Conservation (phyloP, 495 filamentous ascomycete species). For the Lasiosphaeris hirsuta region DNA sequence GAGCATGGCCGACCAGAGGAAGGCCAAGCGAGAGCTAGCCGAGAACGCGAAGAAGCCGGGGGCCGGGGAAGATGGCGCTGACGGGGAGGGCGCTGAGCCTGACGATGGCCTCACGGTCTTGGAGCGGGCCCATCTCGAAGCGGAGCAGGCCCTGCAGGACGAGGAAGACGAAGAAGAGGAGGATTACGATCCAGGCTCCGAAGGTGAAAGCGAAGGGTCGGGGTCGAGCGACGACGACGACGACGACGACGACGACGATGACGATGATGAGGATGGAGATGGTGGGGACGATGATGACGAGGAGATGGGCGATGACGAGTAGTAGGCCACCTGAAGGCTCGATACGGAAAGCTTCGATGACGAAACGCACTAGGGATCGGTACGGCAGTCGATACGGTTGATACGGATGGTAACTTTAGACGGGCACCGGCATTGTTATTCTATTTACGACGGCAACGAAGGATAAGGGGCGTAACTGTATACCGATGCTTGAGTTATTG, state of each 20-base stretch:
- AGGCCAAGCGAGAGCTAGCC: conserved; percentile 63
- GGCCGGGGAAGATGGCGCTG: conserved; percentile 63
- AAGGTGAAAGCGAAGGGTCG: conserved; percentile 67
- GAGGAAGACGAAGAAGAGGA: conserved; percentile 85
- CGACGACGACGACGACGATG: conserved; percentile 46
- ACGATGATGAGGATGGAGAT: conserved; percentile 36
- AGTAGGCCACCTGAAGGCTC: neutral
- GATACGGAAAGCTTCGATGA: no score
- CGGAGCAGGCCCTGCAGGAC: conserved; percentile 52
- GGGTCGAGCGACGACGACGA: conserved; percentile 50
- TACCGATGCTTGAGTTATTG: no score
- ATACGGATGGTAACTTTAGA: no score
- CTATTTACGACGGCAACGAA: no score
- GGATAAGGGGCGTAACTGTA: no score
- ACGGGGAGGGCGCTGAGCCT: conserved; percentile 53
- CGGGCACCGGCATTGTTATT: no score
- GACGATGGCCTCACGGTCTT: conserved; percentile 62
- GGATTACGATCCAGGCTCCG: conserved; percentile 81
- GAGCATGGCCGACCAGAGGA: conserved; percentile 82
- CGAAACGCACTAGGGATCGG: no score
- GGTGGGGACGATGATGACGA: conserved; percentile 24
- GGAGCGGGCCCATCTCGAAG: conserved; percentile 52
- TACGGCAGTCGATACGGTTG: no score
- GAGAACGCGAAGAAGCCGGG: conserved; percentile 44
- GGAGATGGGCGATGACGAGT: conserved; percentile 4